These are phyloP conservation scores for Pyrenula aspistea DNA, from an alignment of 495 filamentous ascomycete species.

Conservation along the genomic window DNA sequence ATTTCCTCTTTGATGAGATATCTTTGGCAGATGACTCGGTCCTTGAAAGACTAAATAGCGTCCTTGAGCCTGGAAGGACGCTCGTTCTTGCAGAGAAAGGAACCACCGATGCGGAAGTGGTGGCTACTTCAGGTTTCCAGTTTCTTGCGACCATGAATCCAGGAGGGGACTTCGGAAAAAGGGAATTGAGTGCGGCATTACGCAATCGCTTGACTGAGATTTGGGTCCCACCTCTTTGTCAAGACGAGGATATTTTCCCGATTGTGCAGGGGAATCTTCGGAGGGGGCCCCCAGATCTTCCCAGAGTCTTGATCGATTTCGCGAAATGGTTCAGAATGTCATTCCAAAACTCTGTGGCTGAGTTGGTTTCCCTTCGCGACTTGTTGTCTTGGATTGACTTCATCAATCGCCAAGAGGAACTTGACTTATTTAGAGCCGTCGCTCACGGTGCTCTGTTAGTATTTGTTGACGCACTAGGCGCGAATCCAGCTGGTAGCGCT, in stretches of 20 bases:
- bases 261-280: conserved; percentile 68
- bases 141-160: conserved; percentile 99
- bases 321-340: conserved; percentile 80
- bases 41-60: conserved; percentile 90
- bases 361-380: conserved; percentile 78
- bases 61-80: conserved; percentile 78
- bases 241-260: conserved; percentile 72
- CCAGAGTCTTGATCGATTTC: conserved; percentile 63
- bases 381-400: conserved; percentile 91
- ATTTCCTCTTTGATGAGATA: conserved; percentile 94
- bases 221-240: conserved; percentile 78
- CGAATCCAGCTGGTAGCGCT: conserved; percentile 79
- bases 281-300: conserved; percentile 21
- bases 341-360: conserved; percentile 59
- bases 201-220: conserved; percentile 98
- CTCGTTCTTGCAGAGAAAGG: conserved; percentile 93
- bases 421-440: conserved; percentile 45
- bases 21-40: conserved; percentile 97
- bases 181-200: conserved; percentile 87
- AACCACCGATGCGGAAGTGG: conserved; percentile 61
- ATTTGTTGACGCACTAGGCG: conserved; percentile 87
- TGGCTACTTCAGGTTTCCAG: conserved; percentile 74
- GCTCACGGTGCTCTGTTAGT: conserved; percentile 89
- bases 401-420: conserved; percentile 49
- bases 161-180: conserved; percentile 95